Evolutionary conservation across 1,139 yeast species (phyloP).

Genomic region (Hyphopichia wangnamkhiaoensis): DNA sequence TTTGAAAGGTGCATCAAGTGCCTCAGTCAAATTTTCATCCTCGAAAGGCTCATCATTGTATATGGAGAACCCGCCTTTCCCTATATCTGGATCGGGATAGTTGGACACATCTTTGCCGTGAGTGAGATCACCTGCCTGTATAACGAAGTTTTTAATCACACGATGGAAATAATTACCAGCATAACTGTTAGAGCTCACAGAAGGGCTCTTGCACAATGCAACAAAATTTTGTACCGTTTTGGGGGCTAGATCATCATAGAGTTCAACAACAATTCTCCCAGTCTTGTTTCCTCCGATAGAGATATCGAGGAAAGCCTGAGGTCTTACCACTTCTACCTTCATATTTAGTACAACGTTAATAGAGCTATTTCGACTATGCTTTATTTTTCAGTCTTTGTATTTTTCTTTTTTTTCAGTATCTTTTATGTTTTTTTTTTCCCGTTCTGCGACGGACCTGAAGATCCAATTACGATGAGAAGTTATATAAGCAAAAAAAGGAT

Average conservation of each 20-base stretch:
- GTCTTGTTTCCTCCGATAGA: constrained; percentile 41
- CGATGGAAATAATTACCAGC: constrained; percentile 60
- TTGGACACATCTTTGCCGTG: constrained; percentile 30
- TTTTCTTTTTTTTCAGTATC: background rate
- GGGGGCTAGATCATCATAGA: constrained; percentile 58
- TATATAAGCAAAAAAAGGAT: constrained; percentile 1
- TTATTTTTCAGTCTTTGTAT: background rate
- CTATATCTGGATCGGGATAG: constrained; percentile 39
- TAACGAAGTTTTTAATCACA: constrained; percentile 71
- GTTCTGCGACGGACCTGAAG: background rate
- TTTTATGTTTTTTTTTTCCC: background rate
- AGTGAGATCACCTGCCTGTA: constrained; percentile 74
- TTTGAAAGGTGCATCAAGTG: constrained; percentile 48
- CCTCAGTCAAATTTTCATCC: constrained; percentile 59
- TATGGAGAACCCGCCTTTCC: constrained; percentile 56
- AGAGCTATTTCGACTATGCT: background rate
- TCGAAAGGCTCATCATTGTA: constrained; percentile 43
- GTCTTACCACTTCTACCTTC: constrained; percentile 35
- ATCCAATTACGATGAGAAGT: constrained; percentile 2
- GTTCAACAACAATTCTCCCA: constrained; percentile 70
- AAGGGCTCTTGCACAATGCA: constrained; percentile 40
- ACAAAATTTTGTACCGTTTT: constrained; percentile 55
- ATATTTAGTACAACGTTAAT: constrained; percentile 19
- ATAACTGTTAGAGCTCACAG: constrained; percentile 30
- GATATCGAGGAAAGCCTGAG: constrained; percentile 59